Percentiles rank a stretch among this genome's conserved stretches.
Evolutionary conservation across 768 basidiomycete genomes (phyloP).

Genomic region (Lentinula boryana): DNA sequence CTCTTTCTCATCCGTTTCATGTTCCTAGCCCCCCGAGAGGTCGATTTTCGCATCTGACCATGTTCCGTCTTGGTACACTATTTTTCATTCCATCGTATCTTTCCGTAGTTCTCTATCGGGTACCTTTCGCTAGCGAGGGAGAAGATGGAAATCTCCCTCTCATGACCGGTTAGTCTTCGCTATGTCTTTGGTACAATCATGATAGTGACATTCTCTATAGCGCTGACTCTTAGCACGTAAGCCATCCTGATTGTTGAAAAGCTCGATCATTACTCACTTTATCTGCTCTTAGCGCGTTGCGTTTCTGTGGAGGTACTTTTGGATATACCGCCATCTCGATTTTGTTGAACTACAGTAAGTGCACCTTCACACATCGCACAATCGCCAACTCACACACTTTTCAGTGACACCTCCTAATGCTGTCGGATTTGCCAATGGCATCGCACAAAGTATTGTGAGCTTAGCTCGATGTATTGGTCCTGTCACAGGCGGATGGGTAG

Average conservation of each 20-base stretch:
- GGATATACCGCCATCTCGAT: conserved; percentile 89
- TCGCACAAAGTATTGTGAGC: conserved; percentile 93
- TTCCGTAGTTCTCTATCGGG: conserved; percentile 67
- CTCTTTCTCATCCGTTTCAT: neutral
- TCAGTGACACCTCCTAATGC: conserved; percentile 87
- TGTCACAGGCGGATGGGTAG: conserved; percentile 75
- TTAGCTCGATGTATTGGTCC: conserved; percentile 90
- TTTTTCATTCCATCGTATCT: conserved; percentile 91
- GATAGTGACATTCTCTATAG: conserved; percentile 28
- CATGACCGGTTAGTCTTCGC: conserved; percentile 61
- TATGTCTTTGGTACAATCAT: conserved; percentile 6
- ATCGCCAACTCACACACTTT: conserved; percentile 7
- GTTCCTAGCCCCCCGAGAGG: conserved; percentile 65
- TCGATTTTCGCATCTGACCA: conserved; percentile 77
- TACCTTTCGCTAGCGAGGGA: conserved; percentile 57
- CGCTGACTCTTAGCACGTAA: conserved; percentile 76
- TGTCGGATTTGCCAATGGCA: conserved; percentile 89
- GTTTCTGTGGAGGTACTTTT: conserved; percentile 86
- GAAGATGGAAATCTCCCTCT: conserved; percentile 72
- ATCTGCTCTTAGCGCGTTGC: conserved; percentile 53
- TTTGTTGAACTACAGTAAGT: conserved; percentile 75
- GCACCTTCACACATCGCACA: neutral
- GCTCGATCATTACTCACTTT: neutral
- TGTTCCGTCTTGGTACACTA: conserved; percentile 84
- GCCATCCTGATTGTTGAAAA: conserved; percentile 21